Percentiles rank a stretch among this genome's conserved stretches.
Evolutionary conservation across 352 stramenopile genomes (phyloP).

Genomic region (Elongisporangium undulatum): DNA sequence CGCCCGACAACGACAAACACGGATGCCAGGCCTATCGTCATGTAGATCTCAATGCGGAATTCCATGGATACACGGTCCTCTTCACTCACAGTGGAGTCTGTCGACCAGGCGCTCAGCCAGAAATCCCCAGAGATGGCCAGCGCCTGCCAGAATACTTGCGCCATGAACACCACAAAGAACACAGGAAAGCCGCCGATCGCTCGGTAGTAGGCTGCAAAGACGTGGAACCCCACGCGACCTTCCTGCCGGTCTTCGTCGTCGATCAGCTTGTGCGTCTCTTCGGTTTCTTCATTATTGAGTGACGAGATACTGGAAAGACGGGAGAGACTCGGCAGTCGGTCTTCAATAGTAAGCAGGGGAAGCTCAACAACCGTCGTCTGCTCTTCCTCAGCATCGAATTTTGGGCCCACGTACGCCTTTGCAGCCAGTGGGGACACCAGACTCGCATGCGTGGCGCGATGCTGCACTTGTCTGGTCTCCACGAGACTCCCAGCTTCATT

Average conservation of each 20-base stretch:
- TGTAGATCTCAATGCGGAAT: conserved; percentile 11
- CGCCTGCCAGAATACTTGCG: conserved; percentile 53
- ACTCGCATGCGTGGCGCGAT: neutral
- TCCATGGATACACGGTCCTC: neutral
- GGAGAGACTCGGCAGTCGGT: too few relatives aligned
- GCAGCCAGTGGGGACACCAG: conserved; percentile 10
- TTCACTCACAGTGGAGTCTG: conserved; percentile 18
- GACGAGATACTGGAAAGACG: too few relatives aligned
- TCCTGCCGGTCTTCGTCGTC: too few relatives aligned
- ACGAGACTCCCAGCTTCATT: conserved; percentile 6
- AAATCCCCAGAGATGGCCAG: conserved; percentile 65
- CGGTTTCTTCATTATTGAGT: conserved; percentile 1
- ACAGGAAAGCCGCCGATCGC: conserved; percentile 16
- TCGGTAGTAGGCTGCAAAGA: conserved; percentile 9
- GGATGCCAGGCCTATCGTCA: conserved; percentile 4
- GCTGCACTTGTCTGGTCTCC: conserved; percentile 3
- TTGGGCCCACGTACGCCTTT: too few relatives aligned
- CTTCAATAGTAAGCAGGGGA: too few relatives aligned
- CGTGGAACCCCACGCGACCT: too few relatives aligned
- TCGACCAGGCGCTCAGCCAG: conserved; percentile 32
- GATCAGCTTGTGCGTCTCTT: conserved; percentile 9
- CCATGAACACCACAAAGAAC: conserved; percentile 6
- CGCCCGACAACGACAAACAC: conserved; percentile 7
- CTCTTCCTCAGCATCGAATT: too few relatives aligned
- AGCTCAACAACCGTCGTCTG: too few relatives aligned